A percentile compares a stretch with the other conserved stretches of the same genome.
Conservation (phyloP, 2,329 filamentous ascomycete species). For the Alternaria infectoria region DNA sequence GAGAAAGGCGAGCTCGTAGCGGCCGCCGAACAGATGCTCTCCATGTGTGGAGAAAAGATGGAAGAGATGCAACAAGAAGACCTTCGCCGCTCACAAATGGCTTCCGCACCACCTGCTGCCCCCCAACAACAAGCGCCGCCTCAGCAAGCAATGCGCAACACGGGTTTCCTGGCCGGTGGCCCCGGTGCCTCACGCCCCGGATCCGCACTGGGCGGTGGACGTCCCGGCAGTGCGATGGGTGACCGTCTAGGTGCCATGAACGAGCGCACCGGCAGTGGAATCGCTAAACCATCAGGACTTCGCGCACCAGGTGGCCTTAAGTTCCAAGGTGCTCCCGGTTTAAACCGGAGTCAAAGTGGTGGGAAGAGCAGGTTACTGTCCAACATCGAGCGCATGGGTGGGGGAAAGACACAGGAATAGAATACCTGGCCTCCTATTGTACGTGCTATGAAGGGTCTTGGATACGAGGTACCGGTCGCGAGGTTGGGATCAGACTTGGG, state of each 20-base stretch:
- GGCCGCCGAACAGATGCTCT: constrained; percentile 83
- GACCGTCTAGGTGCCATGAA: constrained; percentile 28
- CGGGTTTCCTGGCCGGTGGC: constrained; percentile 40
- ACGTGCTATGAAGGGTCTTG: constrained; percentile 3
- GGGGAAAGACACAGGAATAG: constrained; percentile 38
- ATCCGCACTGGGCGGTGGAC: constrained; percentile 32
- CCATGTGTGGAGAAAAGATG: constrained; percentile 61
- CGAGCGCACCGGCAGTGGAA: constrained; percentile 22
- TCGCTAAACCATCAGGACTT: constrained; percentile 62
- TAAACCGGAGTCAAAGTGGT: constrained; percentile 43
- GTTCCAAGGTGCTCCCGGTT: constrained; percentile 35
- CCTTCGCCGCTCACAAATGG: constrained; percentile 60
- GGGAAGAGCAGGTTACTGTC: constrained; percentile 77
- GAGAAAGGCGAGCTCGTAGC: constrained; percentile 85
- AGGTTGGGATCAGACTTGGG: background rate
- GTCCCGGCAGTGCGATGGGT: constrained; percentile 34
- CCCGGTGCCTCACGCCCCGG: constrained; percentile 32
- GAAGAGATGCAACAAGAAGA: constrained; percentile 47
- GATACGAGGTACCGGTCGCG: background rate
- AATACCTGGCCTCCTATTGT: constrained; percentile 4
- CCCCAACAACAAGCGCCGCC: constrained; percentile 21
- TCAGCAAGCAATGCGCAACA: constrained; percentile 37
- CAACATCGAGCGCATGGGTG: constrained; percentile 88
- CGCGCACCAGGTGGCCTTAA: constrained; percentile 61
- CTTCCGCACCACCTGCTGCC: constrained; percentile 20